These are phyloP conservation scores for Sambucus nigra DNA, from an alignment of 129 eudicot species.

Conservation along the genomic window DNA sequence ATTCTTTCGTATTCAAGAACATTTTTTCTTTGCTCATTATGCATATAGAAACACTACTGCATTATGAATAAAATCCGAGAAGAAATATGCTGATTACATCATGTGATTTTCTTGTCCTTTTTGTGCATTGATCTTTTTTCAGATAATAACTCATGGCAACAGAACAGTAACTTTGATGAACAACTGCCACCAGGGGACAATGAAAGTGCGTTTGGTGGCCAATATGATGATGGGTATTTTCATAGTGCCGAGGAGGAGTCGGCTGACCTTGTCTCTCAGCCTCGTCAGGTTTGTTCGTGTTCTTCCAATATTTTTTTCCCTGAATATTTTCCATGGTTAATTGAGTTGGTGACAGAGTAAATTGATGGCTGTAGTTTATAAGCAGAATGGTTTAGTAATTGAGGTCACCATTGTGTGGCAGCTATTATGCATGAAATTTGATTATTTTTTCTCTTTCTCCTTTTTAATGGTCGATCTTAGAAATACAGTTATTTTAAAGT, in stretches of 20 bases:
- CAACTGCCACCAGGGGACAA: constrained; percentile 43
- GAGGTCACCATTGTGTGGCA: neutral
- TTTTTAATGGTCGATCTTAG: neutral
- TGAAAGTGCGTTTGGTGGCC: constrained; percentile 37
- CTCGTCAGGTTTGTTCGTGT: constrained; percentile 58
- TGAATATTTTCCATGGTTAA: neutral
- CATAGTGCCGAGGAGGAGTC: constrained; percentile 56
- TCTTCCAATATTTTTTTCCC: neutral
- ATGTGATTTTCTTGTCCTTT: neutral
- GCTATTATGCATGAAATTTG: neutral
- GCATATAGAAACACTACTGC: too few species aligned
- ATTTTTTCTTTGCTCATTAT: too few species aligned
- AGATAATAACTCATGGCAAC: neutral
- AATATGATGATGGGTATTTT: constrained; percentile 44
- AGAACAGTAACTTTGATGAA: constrained; percentile 14
- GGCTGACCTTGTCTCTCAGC: constrained; percentile 52
- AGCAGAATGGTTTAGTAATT: neutral
- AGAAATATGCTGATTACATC: too few species aligned
- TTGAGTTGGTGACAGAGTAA: neutral
- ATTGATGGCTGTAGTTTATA: neutral
- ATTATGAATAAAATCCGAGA: too few species aligned
- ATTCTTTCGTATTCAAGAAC: too few species aligned
- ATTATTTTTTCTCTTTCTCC: neutral
- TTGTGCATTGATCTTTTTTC: neutral
- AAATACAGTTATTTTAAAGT: too few species aligned